phyloP scores from a whole-genome alignment of 2,329 filamentous ascomycete species.

The Apiospora saccharicola region DNA sequence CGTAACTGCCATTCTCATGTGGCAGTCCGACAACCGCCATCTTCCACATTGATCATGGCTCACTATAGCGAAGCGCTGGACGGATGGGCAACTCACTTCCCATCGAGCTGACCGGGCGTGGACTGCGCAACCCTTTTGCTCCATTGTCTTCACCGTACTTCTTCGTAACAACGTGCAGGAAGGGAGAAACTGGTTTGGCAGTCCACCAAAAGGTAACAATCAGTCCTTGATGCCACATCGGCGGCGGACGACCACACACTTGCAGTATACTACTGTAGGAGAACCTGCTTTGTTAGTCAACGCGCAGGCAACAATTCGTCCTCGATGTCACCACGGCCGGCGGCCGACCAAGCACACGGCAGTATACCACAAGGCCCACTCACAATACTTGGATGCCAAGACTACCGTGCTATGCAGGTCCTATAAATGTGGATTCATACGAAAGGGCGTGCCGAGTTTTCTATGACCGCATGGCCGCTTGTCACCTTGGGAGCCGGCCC shows the following conservation, averaged over 20 bases:
- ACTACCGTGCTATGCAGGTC: background rate
- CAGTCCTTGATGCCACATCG: background rate
- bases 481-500: background rate
- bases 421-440: background rate
- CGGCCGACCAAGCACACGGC: background rate
- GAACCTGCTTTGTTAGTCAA: too few species aligned
- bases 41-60: background rate
- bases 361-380: background rate
- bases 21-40: background rate
- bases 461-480: background rate
- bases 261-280: background rate
- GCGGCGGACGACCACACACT: background rate
- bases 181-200: background rate
- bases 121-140: too few species aligned
- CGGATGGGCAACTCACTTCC: too few species aligned
- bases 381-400: background rate
- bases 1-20: background rate
- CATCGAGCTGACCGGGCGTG: too few species aligned
- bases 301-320: too few species aligned
- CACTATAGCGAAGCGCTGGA: background rate
- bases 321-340: too few species aligned
- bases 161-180: too few species aligned
- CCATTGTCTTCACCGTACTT: too few species aligned
- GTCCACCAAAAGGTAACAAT: background rate
- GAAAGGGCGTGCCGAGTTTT: conserved; percentile 7